Evolutionary conservation across 2,329 filamentous ascomycete genomes (phyloP), one percentile per base, ranked within the genome.

Genomic region (Paracorniculantispora psalliotae): DNA sequence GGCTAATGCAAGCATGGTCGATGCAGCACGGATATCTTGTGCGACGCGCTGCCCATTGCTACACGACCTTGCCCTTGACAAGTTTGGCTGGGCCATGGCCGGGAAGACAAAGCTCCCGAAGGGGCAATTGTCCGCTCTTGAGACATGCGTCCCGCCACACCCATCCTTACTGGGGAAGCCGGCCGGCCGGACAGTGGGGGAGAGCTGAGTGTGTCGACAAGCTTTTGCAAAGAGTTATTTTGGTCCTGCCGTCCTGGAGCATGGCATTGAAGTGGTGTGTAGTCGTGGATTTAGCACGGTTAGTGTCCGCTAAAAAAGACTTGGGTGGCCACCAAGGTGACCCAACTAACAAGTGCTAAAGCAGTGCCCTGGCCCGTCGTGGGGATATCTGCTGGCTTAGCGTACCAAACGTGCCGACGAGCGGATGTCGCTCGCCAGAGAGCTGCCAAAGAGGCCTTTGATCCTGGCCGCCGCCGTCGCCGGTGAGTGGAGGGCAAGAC

Each of bases 1-100:
- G n/a, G 35, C 33, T 43, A 47, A 50, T n/a, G 54, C 44, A 41
- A 19, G 21, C n/a, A 28, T 26, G 4, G 30, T 13, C 41, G 33
- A 21, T 41, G 53, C 46, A 28, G 54, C 30, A 56, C 44, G 21
- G 35, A 39, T 41, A 49, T 57, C 54, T 49, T 47, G 54, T 57
- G 19, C 54, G 25, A 57, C 54, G 35, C 15, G n/a, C 15, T 41
- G 4, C 33, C 23, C 54, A 33, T 30, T 12, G 33, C 17, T 35
- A 25, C 41, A n/a, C 17, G 13, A 55, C 52, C 9, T 47, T 37
- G 8, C 28, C 39, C 28, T 7, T 8, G 17, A 10, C 23, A 9
- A 26, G 21, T 15, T 48, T 56, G 44, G 17, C 46, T 49, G 41
- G 5, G 35, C 19, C 15, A 10, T n/a, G n/a, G n/a, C n/a, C n/a